A percentile compares a stretch with the other conserved stretches of the same genome.
Evolutionary conservation across 148 eudicot species (phyloP).

Genomic region (Vaccinium macrocarpon): DNA sequence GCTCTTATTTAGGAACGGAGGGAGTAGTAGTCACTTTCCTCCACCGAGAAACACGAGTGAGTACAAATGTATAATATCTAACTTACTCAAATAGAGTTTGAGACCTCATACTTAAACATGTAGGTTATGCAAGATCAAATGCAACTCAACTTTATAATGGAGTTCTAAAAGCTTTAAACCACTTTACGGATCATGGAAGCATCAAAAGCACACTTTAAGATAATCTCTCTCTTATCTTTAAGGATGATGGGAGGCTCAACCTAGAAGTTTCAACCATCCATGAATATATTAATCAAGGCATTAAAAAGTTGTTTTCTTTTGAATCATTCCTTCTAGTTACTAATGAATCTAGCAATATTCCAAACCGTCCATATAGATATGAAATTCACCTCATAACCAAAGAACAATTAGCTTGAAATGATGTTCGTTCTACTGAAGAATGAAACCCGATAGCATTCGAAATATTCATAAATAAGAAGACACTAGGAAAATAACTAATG

Average conservation of each 20-base stretch:
- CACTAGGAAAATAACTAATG: background rate
- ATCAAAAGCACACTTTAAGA: background rate
- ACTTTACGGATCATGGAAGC: background rate
- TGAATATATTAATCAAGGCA: background rate
- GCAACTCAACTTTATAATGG: background rate
- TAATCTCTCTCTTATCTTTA: background rate
- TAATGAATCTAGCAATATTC: background rate
- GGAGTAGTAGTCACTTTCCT: background rate
- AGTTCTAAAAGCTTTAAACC: background rate
- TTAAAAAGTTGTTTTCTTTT: background rate
- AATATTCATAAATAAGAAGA: background rate
- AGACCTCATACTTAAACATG: background rate
- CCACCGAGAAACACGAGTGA: background rate
- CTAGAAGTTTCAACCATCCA: background rate
- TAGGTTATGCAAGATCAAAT: background rate
- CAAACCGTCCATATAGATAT: background rate
- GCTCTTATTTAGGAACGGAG: too few species aligned
- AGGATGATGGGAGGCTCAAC: background rate
- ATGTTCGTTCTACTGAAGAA: background rate
- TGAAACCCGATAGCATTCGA: background rate
- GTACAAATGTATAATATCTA: background rate
- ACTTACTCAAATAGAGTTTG: background rate
- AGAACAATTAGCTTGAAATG: background rate
- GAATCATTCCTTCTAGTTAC: slow-evolving; percentile 3
- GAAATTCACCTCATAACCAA: background rate